Base-by-base conservation (phyloP, 176 grass and related monocot species). In the Lolium multiflorum region DNA sequence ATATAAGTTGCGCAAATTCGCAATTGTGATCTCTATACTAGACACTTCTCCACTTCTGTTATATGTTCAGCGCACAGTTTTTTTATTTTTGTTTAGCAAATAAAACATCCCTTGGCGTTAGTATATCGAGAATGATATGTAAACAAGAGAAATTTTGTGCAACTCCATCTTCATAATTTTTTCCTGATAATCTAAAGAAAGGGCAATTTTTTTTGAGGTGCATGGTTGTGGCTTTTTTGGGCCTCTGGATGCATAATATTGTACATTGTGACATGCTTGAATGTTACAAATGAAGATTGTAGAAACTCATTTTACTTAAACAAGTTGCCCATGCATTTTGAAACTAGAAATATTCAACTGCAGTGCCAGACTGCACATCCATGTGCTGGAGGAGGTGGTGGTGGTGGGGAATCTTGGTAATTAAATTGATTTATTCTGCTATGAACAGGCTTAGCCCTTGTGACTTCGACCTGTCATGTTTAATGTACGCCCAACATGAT, bases 211-310 rank as follows among this genome's bases (percentile, higher is more conserved):
- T 4, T 60, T 21, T 1, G 48, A 59, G 56, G 18, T 21, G 21
- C 20, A 24, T 61, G n/a, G 58, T 12, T 61, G 21, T 59, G 18
- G 0, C 1, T 61, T 61, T 61, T 61, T 22, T n/a, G 2, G n/a
- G 78, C 78, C 57, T 63, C 47, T 80, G 81, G 44, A 80, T n/a
- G 2, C 68, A 60, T 59, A 60, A 22, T 24, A 60, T 60, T 60
- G 9, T 60, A 60, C 58, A 24, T 60, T 60, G 61, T 64, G 24
- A 28, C 61, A 64, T 64, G 61, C 24, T 64, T 64, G 11, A 11
- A 64, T 64, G 24, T 14, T 64, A 64, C 24, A 11, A 11, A 28
- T 28, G 61, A 64, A 70, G 37, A 43, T 47, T 43, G 20, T 47
- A 22, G 43, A 72, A 65, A 65, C 5, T 65, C 25, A 65, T 24